Conservation (phyloP, 2,329 filamentous ascomycete genomes). For the Sporothrix sp. region DNA sequence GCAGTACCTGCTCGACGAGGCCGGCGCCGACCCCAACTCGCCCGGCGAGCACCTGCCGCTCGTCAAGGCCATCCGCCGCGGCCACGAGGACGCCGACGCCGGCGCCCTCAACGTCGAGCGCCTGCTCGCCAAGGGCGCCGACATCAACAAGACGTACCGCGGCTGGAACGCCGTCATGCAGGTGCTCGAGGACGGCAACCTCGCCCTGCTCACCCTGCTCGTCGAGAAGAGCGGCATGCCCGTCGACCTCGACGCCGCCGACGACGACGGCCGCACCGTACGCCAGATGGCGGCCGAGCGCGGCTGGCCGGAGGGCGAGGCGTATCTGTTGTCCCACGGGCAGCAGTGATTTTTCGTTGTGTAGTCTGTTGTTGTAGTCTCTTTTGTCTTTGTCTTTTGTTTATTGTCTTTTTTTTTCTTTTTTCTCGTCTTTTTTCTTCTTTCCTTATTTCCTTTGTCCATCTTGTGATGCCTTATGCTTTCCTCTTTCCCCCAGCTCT, state of each 20-base stretch:
- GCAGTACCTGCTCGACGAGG: slow-evolving; percentile 33
- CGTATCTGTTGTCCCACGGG: slow-evolving; percentile 30
- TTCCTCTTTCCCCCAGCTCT: background rate
- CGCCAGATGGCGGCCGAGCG: slow-evolving; percentile 48
- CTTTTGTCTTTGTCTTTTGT: background rate
- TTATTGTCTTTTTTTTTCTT: background rate
- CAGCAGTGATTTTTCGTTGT: too few species aligned
- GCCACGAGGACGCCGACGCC: slow-evolving; percentile 44
- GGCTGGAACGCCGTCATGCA: slow-evolving; percentile 59
- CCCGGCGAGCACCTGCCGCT: slow-evolving; percentile 63
- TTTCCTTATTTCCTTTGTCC: background rate
- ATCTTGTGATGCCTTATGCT: background rate
- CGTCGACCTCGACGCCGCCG: slow-evolving; percentile 20
- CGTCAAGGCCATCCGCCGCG: slow-evolving; percentile 57
- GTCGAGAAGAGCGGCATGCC: slow-evolving; percentile 24
- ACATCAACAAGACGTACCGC: slow-evolving; percentile 58
- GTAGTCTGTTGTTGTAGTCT: too few species aligned
- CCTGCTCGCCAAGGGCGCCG: slow-evolving; percentile 52
- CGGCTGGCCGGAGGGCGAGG: slow-evolving; percentile 48
- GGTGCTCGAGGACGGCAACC: slow-evolving; percentile 54
- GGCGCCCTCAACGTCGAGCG: slow-evolving; percentile 44
- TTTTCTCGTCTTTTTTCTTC: background rate
- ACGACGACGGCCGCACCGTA: slow-evolving; percentile 29
- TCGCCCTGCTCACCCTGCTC: slow-evolving; percentile 42
- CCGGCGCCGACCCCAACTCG: slow-evolving; percentile 19